Conservation (phyloP, 2,329 filamentous ascomycete genomes). For the Decorospora gaudefroyi region DNA sequence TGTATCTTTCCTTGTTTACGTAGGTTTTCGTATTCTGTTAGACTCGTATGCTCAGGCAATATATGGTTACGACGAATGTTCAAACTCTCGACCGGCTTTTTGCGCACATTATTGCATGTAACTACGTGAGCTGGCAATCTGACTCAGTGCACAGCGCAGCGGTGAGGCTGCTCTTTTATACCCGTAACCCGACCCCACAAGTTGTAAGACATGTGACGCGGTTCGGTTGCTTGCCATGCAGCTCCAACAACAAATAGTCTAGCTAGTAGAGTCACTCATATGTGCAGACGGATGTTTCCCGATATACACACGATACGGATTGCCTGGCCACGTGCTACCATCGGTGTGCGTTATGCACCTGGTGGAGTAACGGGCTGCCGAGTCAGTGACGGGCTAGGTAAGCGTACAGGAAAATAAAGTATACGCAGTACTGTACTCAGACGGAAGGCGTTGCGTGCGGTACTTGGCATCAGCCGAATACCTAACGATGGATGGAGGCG, state of each 20-base stretch:
- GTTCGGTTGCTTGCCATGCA: no score
- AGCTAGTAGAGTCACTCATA: conserved; percentile 1
- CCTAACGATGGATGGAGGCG: conserved; percentile 1
- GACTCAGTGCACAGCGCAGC: conserved; percentile 1
- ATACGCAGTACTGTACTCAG: background rate
- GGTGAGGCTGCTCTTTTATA: conserved; percentile 5
- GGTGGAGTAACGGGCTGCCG: conserved; percentile 6
- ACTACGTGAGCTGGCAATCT: conserved; percentile 3
- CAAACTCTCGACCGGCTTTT: conserved; percentile 9
- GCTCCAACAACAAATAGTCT: conserved; percentile 2
- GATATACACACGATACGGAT: no score
- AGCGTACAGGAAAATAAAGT: no score
- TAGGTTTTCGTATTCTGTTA: no score
- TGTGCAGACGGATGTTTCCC: conserved; percentile 16
- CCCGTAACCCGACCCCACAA: no score
- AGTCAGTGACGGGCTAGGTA: conserved; percentile 16
- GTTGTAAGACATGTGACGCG: no score
- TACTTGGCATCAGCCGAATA: background rate
- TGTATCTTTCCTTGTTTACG: conserved; percentile 11
- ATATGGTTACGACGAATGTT: conserved; percentile 5
- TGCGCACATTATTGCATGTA: no score
- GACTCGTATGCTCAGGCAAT: conserved; percentile 19
- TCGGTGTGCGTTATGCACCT: conserved; percentile 18
- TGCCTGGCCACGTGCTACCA: conserved; percentile 11
- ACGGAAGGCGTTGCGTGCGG: conserved; percentile 1